Evolutionary conservation across 257 asterid species (phyloP).

Genomic region (Nemophila menziesii): DNA sequence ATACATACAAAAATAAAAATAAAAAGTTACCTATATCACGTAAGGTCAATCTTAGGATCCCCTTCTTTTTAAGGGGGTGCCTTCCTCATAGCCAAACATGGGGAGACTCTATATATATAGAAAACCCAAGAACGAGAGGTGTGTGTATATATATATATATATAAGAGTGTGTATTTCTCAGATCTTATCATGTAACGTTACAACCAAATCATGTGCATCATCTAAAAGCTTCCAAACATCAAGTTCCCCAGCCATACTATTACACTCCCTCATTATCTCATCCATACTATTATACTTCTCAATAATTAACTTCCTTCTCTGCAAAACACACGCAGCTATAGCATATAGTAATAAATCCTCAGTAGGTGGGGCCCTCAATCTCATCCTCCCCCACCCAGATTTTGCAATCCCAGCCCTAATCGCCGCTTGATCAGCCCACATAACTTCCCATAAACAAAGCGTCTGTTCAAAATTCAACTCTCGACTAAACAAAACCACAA

Average conservation of each 20-base stretch:
- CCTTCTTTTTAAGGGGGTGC: constrained; percentile 7
- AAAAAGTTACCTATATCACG: constrained; percentile 9
- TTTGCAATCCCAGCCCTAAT: constrained; percentile 61
- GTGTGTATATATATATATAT: too few species aligned
- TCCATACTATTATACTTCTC: constrained; percentile 85
- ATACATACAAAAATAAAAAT: constrained; percentile 15
- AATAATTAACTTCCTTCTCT: constrained; percentile 64
- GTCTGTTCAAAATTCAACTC: constrained; percentile 77
- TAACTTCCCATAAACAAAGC: constrained; percentile 85
- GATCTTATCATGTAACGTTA: constrained; percentile 64
- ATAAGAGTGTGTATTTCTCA: constrained; percentile 9
- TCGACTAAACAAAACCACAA: constrained; percentile 76
- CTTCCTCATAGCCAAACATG: constrained; percentile 9
- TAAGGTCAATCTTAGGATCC: constrained; percentile 6
- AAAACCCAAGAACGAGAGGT: neutral
- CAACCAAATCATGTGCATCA: constrained; percentile 82
- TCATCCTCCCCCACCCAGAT: constrained; percentile 57
- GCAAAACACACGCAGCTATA: constrained; percentile 74
- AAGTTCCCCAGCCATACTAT: constrained; percentile 73
- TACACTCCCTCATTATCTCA: constrained; percentile 76
- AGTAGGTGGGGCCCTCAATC: constrained; percentile 69
- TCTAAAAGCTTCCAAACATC: constrained; percentile 84
- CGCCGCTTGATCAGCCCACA: constrained; percentile 99
- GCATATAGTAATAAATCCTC: constrained; percentile 78
- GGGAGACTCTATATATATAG: neutral